Evolutionary conservation across 345 rosid genomes (phyloP), one percentile per base, ranked within the genome.

Genomic region (Aethionema arabicum): DNA sequence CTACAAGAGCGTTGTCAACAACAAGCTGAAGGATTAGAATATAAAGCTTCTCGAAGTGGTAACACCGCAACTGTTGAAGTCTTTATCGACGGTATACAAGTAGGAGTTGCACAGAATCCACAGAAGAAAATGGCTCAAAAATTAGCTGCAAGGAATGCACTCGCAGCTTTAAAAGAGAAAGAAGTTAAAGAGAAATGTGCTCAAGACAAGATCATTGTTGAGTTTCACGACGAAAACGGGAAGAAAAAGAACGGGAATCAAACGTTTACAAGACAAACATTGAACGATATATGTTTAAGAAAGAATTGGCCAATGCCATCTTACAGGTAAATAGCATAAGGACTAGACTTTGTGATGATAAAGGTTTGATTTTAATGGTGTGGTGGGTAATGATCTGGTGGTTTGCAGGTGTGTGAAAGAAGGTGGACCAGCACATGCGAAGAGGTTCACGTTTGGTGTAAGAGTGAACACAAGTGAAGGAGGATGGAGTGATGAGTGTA

Each of bases 81-180:
- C 21, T 93, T 79, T 73, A 80, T 93, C 9, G 99, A 93, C 59
- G 99, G 99, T 12, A 75, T 90, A 11, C 95, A 86, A 68, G 74
- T 90, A 2, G 99, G 99, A 57, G 79, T 87, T 4, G 99, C 99
- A 35, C 96, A 87, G 66, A 93, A 93, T 66, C 90, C 95, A 0
- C 97, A 90, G 71, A 93, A 90, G 88, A 93, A 93, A 81, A 93
- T 93, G 99, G 99, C 99, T 35, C 99, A 93, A 78, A 93, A 93
- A 74, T 90, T 90, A 56, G 99, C 99, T 13, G 99, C 99, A 0
- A 81, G 99, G 77, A 93, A 90, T 66, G 92, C 99, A 0, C 96
- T 93, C 9, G 92, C 76, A 14, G 77, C 78, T 29, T 66, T 93
- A 77, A 93, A 93, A 63, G 95, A 85, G 75, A 93, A 80, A 75